phyloP scores from a whole-genome alignment of 2,329 filamentous ascomycete genomes.

The Periconia digitata region DNA sequence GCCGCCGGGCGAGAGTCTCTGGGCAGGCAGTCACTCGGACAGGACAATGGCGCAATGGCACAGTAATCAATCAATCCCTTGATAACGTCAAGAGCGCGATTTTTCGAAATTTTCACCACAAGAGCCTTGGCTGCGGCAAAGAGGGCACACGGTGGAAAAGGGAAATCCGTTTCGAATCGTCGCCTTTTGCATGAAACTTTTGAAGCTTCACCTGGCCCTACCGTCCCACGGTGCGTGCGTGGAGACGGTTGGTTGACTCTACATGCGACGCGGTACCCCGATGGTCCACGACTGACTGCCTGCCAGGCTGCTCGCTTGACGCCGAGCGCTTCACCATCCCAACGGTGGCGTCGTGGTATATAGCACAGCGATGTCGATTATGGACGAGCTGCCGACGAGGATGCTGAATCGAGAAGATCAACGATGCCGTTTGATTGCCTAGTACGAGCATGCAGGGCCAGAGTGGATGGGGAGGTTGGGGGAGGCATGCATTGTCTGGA shows the following conservation, averaged over 20 bases:
- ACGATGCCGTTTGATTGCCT: too few species aligned
- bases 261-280: too few species aligned
- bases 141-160: conserved; percentile 2
- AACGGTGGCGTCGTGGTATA: too few species aligned
- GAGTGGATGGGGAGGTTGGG: too few species aligned
- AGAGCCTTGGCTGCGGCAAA: conserved; percentile 10
- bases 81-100: conserved; percentile 17
- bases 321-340: too few species aligned
- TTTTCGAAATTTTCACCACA: conserved; percentile 1
- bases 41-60: background rate
- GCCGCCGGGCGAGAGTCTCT: background rate
- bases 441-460: too few species aligned
- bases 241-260: background rate
- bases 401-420: too few species aligned
- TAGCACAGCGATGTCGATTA: too few species aligned
- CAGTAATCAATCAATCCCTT: conserved; percentile 10
- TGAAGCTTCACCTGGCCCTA: conserved; percentile 11
- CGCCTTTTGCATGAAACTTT: conserved; percentile 12
- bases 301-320: too few species aligned
- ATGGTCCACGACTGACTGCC: too few species aligned
- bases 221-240: background rate
- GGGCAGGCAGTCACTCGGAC: background rate
- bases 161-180: conserved; percentile 20
- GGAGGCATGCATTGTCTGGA: too few species aligned
- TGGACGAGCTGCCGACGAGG: too few species aligned